Percentiles rank a stretch among this genome's conserved stretches.
phyloP scores from a whole-genome alignment of 805 yeast species.

The Kazachstania bromeliacearum region DNA sequence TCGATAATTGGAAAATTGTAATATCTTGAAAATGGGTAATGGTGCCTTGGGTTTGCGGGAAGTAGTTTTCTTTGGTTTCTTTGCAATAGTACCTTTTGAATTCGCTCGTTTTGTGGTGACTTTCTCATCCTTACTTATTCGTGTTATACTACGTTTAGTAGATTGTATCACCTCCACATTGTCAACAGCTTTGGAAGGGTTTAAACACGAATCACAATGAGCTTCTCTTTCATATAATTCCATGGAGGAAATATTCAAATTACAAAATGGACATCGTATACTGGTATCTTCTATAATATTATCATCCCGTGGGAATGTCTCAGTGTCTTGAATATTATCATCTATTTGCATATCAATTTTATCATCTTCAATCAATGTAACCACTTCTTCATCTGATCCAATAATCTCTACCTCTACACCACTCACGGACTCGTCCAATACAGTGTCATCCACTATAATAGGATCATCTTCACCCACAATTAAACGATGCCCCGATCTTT shows the following conservation, averaged over 20 bases:
- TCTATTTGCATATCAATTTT: background rate
- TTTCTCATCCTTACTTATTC: background rate
- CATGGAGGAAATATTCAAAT: slow-evolving; percentile 30
- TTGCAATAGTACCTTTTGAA: slow-evolving; percentile 5
- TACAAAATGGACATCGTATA: slow-evolving; percentile 46
- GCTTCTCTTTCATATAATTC: slow-evolving; percentile 36
- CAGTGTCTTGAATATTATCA: no score
- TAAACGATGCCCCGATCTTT: slow-evolving; percentile 8
- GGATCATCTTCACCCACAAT: slow-evolving; percentile 9
- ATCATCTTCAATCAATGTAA: background rate
- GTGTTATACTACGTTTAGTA: background rate
- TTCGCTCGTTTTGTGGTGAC: no score
- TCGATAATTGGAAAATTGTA: slow-evolving; percentile 34
- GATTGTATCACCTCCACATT: background rate
- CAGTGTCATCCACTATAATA: slow-evolving; percentile 7
- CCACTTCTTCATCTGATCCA: background rate
- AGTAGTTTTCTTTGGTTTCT: slow-evolving; percentile 1
- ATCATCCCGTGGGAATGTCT: background rate
- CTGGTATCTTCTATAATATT: background rate
- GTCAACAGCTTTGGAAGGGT: background rate
- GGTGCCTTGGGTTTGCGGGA: slow-evolving; percentile 17
- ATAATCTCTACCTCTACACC: slow-evolving; percentile 3
- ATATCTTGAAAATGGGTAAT: slow-evolving; percentile 47
- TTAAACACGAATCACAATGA: slow-evolving; percentile 50
- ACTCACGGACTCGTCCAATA: background rate